Evolutionary conservation across 2,329 filamentous ascomycete species (phyloP), one percentile per base, ranked within the genome.

Genomic region (Microcyclospora pomicola): DNA sequence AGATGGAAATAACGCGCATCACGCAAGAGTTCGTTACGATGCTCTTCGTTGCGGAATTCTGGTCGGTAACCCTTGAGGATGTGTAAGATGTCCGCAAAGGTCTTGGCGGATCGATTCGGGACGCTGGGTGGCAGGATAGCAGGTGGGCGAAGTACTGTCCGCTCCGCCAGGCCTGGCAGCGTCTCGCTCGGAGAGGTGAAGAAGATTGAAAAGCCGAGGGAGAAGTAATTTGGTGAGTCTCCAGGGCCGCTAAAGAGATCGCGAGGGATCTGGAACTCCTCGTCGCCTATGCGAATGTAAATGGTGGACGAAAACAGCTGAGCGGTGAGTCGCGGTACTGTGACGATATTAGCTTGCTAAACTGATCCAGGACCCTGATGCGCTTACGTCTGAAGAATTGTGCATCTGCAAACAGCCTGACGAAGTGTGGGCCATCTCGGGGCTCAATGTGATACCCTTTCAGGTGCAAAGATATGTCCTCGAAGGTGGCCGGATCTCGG

Each of bases 171-270:
- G 1, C 87, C 88, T 0, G 88, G 88, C 49, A 94, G 95, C 5
- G 86, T 72, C 50, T 93, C 80, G 11, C 74, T 69, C 0, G 82
- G 82, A 2, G 75, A 77, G 12, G 78, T 79, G 64, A 94, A 93
- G 69, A 93, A 92, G 50, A 84, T 74, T 29, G 78, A 80, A 54
- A 93, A 94, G 42, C 87, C 87, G 3, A 95, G 72, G 0, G 85
- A 81, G 67, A 96, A 96, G 69, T 86, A 96, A 59, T 96, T 96
- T 10, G 87, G 87, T n/a, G 77, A 79, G 62, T 96, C 87, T 16
- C 87, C 88, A 1, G 86, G 84, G 28, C 75, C 73, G 24, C 74
- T 80, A 60, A 96, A 93, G 43, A 93, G 69, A 50, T 93, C 83
- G 45, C 86, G 81, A 2, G 87, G 82, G 47, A 96, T 87, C 56